Base-by-base conservation (phyloP, 2,329 filamentous ascomycete species). In the Nemania diffusa region DNA sequence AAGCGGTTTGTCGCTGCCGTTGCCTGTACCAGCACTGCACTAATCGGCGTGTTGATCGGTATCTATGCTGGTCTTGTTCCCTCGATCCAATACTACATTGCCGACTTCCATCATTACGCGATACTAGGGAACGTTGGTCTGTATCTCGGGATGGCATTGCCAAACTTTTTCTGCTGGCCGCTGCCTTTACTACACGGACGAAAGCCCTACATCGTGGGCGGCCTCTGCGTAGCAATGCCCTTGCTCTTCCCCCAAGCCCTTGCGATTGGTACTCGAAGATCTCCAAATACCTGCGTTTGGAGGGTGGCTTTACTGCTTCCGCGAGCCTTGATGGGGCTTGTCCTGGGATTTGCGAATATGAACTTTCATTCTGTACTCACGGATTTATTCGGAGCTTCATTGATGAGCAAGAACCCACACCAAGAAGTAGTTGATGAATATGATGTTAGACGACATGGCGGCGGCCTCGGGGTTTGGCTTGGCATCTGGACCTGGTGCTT, bases 41-140 rank as follows among this genome's bases (percentile, higher is more conserved):
- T 93, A 61, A 83, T 94, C 52, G 92, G 92, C 0, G 81, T 92
- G 27, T 82, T 93, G 24, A 81, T 92, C 64, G 92, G 92, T 0
- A 91, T 94, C 24, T 95, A 94, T 76, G 90, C 91, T 62, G 92
- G 92, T 2, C 85, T 93, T 71, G 91, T 93, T 0, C 91, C 92
- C n/a, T 87, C 89, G 3, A 92, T 94, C 27, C 91, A 94, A 75
- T 93, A 93, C 76, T 90, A 89, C 73, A 87, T 94, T 69, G 88
- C 88, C 26, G 91, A 94, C 72, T 84, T 89, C 67, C 80, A 87
- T 51, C 91, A 93, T 73, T 84, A 87, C 66, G 85, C 88, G 1
- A 88, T 93, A 29, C 82, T 92, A 40, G 92, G 92, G 3, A 94
- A 94, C 72, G 90, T 92, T 17, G 85, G 88, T 27, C 85, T 93